Conservation (phyloP, 1,284 basidiomycete genomes). For the Ganoderma boninense region DNA sequence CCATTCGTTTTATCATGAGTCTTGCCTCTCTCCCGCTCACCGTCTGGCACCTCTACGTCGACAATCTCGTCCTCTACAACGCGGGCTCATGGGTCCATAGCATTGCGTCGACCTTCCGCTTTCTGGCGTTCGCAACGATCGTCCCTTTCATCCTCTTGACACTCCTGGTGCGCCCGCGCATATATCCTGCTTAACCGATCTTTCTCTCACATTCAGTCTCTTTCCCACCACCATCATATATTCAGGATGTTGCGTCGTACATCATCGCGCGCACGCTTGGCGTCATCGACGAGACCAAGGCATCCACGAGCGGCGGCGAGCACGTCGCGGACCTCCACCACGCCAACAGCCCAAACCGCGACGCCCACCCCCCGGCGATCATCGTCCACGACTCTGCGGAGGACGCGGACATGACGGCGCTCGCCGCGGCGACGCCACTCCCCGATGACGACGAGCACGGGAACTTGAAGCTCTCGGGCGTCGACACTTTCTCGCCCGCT, state of each 20-base stretch:
- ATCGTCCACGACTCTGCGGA: conserved; percentile 28
- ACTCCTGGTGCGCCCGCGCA: conserved; percentile 57
- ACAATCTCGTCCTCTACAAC: conserved; percentile 68
- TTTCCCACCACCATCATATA: neutral
- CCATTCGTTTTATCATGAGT: conserved; percentile 8
- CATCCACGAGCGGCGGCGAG: conserved; percentile 61
- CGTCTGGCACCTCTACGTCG: conserved; percentile 66
- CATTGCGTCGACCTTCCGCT: conserved; percentile 68
- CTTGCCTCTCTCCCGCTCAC: conserved; percentile 41
- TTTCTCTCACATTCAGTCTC: neutral
- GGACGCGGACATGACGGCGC: conserved; percentile 4
- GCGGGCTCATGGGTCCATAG: conserved; percentile 72
- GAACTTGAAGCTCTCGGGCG: conserved; percentile 68
- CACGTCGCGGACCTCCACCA: conserved; percentile 2
- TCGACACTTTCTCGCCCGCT: conserved; percentile 75
- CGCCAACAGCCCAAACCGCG: neutral
- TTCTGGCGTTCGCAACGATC: conserved; percentile 68
- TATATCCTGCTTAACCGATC: neutral
- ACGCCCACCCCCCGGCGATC: conserved; percentile 31
- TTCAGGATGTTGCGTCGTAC: conserved; percentile 81
- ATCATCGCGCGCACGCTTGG: conserved; percentile 84
- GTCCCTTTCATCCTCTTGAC: conserved; percentile 72
- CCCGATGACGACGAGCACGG: conserved; percentile 56
- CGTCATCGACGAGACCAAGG: conserved; percentile 74
- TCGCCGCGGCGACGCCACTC: conserved; percentile 29